A percentile compares a stretch with the other conserved stretches of the same genome.
phyloP scores from a whole-genome alignment of 306 rosid genomes.

The Sophora flavescens region DNA sequence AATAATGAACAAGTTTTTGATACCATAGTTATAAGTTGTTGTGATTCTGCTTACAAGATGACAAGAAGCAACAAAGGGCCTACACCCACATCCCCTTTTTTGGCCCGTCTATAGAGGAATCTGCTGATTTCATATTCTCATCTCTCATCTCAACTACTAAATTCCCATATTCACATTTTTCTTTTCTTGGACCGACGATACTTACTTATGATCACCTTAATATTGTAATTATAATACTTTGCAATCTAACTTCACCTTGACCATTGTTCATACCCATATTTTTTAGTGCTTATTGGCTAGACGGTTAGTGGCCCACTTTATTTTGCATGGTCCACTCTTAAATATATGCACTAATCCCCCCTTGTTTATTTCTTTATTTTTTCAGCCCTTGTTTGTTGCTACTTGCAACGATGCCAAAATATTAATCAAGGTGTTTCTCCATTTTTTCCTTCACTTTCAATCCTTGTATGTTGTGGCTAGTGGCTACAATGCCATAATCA shows the following conservation, averaged over 20 bases:
- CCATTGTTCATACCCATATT: slow-evolving; percentile 32
- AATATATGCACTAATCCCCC: slow-evolving; percentile 28
- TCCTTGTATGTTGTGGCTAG: slow-evolving; percentile 9
- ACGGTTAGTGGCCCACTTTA: slow-evolving; percentile 60
- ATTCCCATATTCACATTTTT: slow-evolving; percentile 31
- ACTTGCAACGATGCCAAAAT: slow-evolving; percentile 29
- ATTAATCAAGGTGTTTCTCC: not conserved
- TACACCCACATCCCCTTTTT: slow-evolving; percentile 27
- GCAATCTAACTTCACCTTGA: slow-evolving; percentile 36
- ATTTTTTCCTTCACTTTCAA: slow-evolving; percentile 15
- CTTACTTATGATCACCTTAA: slow-evolving; percentile 34
- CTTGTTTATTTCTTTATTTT: slow-evolving; percentile 31
- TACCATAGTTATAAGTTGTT: slow-evolving; percentile 53
- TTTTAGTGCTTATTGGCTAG: slow-evolving; percentile 50
- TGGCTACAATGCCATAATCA: not conserved
- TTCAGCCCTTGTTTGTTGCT: slow-evolving; percentile 36
- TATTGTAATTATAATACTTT: slow-evolving; percentile 22
- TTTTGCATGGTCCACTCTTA: slow-evolving; percentile 48
- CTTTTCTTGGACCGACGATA: slow-evolving; percentile 33
- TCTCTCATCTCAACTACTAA: not conserved
- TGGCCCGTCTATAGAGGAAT: slow-evolving; percentile 71
- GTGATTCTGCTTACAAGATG: slow-evolving; percentile 62
- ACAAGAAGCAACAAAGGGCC: slow-evolving; percentile 51
- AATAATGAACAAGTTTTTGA: slow-evolving; percentile 56
- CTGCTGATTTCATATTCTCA: slow-evolving; percentile 61